Percentiles rank a stretch among this genome's conserved stretches.
These are phyloP conservation scores for Exophiala spinifera DNA, from an alignment of 2,329 filamentous ascomycete species.

Conservation along the genomic window DNA sequence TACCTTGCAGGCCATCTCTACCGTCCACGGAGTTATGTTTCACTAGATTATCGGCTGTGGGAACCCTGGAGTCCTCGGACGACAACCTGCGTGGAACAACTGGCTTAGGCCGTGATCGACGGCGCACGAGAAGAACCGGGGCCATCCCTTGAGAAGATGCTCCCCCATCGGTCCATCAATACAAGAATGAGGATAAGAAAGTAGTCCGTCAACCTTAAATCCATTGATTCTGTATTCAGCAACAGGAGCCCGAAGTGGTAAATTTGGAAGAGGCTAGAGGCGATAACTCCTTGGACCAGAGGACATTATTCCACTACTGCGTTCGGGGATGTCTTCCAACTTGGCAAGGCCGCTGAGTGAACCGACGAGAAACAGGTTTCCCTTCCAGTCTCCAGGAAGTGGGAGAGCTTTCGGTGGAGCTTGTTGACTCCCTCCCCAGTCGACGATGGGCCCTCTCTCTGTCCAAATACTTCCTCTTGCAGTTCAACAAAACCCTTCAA, in stretches of 20 bases:
- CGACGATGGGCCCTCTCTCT: neutral
- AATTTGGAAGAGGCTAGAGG: too few species aligned
- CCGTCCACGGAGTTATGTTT: too few species aligned
- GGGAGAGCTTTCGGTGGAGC: neutral
- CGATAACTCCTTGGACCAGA: neutral
- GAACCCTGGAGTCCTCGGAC: neutral
- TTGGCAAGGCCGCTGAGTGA: neutral
- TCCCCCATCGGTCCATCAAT: neutral
- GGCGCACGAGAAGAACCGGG: neutral
- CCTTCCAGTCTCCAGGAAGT: neutral
- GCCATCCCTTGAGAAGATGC: neutral
- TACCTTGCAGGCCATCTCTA: too few species aligned
- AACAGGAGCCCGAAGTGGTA: neutral
- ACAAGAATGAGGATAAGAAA: neutral
- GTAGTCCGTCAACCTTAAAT: slow-evolving; percentile 1
- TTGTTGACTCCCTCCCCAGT: neutral
- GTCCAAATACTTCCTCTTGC: neutral
- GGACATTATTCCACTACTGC: neutral
- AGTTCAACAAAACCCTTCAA: neutral
- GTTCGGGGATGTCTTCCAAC: too few species aligned
- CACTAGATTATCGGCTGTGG: neutral
- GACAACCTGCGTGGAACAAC: neutral
- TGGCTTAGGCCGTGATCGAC: neutral
- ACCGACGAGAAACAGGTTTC: neutral
- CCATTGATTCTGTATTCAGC: neutral